phyloP scores from a whole-genome alignment of 495 filamentous ascomycete species.

The Aspergillus baeticus region DNA sequence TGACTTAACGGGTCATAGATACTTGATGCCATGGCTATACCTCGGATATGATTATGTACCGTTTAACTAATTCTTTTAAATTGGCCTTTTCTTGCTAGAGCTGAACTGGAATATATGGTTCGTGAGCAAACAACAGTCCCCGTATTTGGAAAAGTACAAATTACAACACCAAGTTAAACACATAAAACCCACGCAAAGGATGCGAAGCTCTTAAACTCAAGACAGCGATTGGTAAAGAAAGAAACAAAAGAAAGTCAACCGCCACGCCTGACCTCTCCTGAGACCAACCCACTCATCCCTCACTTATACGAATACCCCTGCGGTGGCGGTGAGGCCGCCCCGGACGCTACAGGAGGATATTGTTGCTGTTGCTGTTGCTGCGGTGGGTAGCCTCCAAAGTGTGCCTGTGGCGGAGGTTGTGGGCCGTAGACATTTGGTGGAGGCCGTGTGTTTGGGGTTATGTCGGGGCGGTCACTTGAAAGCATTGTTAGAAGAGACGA shows the following conservation, averaged over 20 bases:
- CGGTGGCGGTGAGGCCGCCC: conserved; percentile 4
- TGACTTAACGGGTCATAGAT: background rate
- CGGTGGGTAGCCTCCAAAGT: conserved; percentile 17
- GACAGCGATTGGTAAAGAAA: conserved; percentile 9
- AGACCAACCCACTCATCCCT: background rate
- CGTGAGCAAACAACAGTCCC: no score
- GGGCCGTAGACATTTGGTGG: conserved; percentile 32
- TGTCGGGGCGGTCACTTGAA: conserved; percentile 44
- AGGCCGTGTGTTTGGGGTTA: conserved; percentile 42
- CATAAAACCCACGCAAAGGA: background rate
- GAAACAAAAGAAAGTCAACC: conserved; percentile 4
- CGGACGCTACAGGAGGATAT: conserved; percentile 14
- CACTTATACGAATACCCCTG: conserved; percentile 27
- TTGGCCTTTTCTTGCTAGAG: no score
- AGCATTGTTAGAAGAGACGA: conserved; percentile 9
- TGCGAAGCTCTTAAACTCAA: background rate
- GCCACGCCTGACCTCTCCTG: no score
- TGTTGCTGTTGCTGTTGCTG: conserved; percentile 19
- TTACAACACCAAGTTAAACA: no score
- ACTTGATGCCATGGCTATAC: background rate
- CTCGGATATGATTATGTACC: background rate
- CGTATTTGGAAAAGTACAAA: no score
- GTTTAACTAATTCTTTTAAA: background rate
- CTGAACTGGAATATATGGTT: no score
- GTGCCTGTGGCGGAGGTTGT: conserved; percentile 29